phyloP scores from a whole-genome alignment of 1,284 basidiomycete species.

The Blastosporella zonata region DNA sequence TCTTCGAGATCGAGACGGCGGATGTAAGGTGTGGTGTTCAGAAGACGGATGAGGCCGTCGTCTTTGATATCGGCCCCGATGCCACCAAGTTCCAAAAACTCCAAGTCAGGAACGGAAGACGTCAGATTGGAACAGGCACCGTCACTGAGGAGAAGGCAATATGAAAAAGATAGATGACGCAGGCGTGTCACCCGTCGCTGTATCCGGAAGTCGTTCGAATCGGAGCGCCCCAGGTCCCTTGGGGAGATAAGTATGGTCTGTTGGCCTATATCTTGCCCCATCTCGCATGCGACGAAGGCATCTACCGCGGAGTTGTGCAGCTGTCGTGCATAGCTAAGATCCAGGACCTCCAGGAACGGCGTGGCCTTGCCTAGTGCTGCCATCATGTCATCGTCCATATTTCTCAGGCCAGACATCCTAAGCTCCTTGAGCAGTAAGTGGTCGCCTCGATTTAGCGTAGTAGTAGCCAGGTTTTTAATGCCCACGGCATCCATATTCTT shows the following conservation, averaged over 20 bases:
- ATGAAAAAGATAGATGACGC: constrained; percentile 76
- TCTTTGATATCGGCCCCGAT: constrained; percentile 69
- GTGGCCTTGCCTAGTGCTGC: constrained; percentile 56
- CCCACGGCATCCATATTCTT: constrained; percentile 65
- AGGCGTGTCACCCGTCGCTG: constrained; percentile 67
- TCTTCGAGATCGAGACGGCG: constrained; percentile 84
- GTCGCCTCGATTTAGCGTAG: constrained; percentile 42
- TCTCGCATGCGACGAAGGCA: constrained; percentile 61
- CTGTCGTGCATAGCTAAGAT: constrained; percentile 69
- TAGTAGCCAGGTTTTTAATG: constrained; percentile 41
- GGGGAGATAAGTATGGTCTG: constrained; percentile 53
- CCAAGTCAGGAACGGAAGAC: constrained; percentile 69
- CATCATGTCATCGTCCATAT: constrained; percentile 60
- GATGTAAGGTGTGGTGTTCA: constrained; percentile 70
- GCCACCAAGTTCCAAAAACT: constrained; percentile 79
- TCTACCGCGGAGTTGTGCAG: constrained; percentile 75
- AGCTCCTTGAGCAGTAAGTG: constrained; percentile 55
- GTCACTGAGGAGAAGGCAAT: constrained; percentile 74
- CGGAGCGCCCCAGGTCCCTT: constrained; percentile 58
- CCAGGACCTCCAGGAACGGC: constrained; percentile 78
- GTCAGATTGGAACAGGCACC: constrained; percentile 71
- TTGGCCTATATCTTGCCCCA: constrained; percentile 28
- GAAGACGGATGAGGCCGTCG: constrained; percentile 68
- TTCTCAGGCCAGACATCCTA: constrained; percentile 61
- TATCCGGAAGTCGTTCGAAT: constrained; percentile 49